Evolutionary conservation across 139 green algal species (phyloP), one percentile per base, ranked within the genome.

Genomic region (Tetradesmus lagerheimii): DNA sequence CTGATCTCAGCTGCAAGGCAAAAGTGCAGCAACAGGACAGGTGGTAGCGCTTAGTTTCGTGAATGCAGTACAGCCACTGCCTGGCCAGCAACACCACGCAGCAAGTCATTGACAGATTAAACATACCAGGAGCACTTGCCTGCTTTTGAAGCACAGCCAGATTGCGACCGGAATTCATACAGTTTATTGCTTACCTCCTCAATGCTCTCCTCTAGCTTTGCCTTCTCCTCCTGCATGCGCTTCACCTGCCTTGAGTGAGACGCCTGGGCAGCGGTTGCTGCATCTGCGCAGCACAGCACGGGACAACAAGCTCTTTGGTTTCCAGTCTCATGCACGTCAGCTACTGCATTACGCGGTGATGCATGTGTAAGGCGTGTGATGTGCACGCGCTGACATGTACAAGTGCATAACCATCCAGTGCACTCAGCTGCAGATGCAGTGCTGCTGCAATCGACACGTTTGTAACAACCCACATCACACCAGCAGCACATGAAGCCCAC

Each of bases 191-290:
- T 4, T 34, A 89, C 85, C 85, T 89, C 67, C 23, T 89, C 85
- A 27, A 89, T 25, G 41, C 31, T 82, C 18, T 67, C 85, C 38
- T 64, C 85, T 6, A 89, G 67, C 85, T 83, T 38, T 29, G 74
- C 39, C 41, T 89, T 89, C 27, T 89, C 85, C 67, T 89, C 85
- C 41, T 82, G 37, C 39, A 89, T 31, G 35, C 82, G 82, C 57
- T 87, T 87, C 35, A 78, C 39, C 57, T 87, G 82, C 16, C 82
- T 43, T 20, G 82, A 29, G 34, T 43, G 20, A 14, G 57, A 29
- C 12, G 82, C 35, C 82, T 87, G 82, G 9, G 57, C 53, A 11
- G 82, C 25, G 29, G 64, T 45, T 35, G 82, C 53, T n/a, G 53
- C 82, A 78, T n/a, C 82, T 87, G 57, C 34, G 23, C 34, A 47